phyloP scores from a whole-genome alignment of 2,329 filamentous ascomycete genomes.

The Fusarium sp. region DNA sequence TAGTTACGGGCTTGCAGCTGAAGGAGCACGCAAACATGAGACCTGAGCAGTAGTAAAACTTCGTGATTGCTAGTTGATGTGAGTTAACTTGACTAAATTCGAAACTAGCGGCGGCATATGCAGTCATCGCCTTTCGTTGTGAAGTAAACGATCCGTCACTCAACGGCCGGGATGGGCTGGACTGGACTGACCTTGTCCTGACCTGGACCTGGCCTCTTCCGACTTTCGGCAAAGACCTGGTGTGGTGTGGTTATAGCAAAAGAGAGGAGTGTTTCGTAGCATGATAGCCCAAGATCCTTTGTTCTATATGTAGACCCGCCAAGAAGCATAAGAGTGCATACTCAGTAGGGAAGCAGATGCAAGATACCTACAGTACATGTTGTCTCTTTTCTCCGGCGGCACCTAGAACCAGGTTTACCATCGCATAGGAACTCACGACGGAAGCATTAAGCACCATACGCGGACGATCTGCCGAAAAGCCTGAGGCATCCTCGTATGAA shows the following conservation, averaged over 20 bases:
- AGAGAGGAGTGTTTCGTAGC: conserved; percentile 11
- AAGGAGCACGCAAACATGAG: not conserved
- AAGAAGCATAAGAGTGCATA: conserved; percentile 32
- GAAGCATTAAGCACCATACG: conserved; percentile 27
- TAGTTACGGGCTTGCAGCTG: conserved; percentile 1
- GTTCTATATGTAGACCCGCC: conserved; percentile 2
- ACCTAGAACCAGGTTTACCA: conserved; percentile 13
- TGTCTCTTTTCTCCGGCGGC: conserved; percentile 34
- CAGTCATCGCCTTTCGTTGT: conserved; percentile 24
- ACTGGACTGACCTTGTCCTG: not conserved
- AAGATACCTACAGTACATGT: conserved; percentile 16
- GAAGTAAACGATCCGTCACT: conserved; percentile 23
- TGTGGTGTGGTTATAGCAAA: conserved; percentile 27
- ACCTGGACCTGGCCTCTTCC: not conserved
- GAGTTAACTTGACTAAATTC: conserved; percentile 3
- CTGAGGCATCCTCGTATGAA: conserved; percentile 38
- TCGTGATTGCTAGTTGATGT: not conserved
- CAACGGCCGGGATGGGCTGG: conserved; percentile 11
- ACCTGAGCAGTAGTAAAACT: not conserved
- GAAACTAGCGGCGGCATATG: conserved; percentile 26
- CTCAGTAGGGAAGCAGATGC: conserved; percentile 6
- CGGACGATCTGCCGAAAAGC: conserved; percentile 39
- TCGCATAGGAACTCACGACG: conserved; percentile 37
- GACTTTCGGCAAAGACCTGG: not conserved
- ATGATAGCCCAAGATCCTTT: not conserved